Evolutionary conservation across 148 eudicot genomes (phyloP).

Genomic region (Persicaria tinctoria): DNA sequence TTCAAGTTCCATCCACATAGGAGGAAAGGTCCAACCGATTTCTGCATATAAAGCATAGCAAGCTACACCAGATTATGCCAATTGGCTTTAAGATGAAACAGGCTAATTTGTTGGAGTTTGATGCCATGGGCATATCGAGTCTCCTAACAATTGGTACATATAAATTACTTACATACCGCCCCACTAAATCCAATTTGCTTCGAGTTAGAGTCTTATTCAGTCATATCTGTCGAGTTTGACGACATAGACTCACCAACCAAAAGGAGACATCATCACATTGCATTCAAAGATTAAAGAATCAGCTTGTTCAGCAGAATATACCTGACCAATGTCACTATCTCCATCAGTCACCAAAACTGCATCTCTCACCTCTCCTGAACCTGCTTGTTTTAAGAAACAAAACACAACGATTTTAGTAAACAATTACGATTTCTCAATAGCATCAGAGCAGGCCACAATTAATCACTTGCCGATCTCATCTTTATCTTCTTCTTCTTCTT

Average conservation of each 20-base stretch:
- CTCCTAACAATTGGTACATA: background rate
- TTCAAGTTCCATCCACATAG: background rate
- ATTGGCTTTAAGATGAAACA: too few relatives aligned
- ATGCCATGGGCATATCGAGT: too few relatives aligned
- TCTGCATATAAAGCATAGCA: too few relatives aligned
- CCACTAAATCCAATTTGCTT: background rate
- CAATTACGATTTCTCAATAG: background rate
- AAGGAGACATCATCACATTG: background rate
- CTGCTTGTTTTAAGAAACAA: slow-evolving; percentile 24
- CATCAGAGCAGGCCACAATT: background rate
- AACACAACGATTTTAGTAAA: background rate
- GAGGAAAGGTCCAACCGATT: too few relatives aligned
- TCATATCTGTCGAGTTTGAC: background rate
- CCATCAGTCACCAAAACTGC: slow-evolving; percentile 93
- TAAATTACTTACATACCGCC: background rate
- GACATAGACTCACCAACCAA: background rate
- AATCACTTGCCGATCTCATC: slow-evolving; percentile 30
- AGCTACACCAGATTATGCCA: too few relatives aligned
- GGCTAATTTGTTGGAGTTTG: too few relatives aligned
- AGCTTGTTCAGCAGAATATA: slow-evolving; percentile 17
- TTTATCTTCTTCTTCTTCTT: slow-evolving; percentile 39
- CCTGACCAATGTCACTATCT: slow-evolving; percentile 94
- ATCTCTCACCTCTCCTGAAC: slow-evolving; percentile 59
- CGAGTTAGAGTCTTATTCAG: background rate
- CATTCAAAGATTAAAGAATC: background rate